A percentile compares a stretch with the other conserved stretches of the same genome.
Conservation (phyloP, 73 alveolate genomes). For the Effrenium voratum region DNA sequence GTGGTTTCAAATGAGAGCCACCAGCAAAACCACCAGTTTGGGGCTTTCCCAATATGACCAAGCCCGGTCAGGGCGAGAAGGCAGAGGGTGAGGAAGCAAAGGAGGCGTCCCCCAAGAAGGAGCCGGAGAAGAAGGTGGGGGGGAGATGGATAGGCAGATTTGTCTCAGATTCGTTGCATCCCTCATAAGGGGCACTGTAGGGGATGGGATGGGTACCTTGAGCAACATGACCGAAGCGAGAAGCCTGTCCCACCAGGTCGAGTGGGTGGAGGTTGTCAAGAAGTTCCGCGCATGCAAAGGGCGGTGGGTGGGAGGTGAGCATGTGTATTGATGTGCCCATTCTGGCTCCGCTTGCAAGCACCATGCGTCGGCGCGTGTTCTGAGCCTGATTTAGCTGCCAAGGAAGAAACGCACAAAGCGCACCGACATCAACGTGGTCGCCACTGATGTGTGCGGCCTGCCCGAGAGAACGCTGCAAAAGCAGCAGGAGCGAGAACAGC, state of each 20-base stretch:
- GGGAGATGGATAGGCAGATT: neutral
- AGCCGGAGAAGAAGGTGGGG: slow-evolving; percentile 67
- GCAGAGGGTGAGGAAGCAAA: slow-evolving; percentile 52
- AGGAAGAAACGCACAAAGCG: slow-evolving; percentile 94
- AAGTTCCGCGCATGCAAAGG: neutral
- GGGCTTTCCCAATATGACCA: too few species aligned
- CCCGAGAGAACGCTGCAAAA: slow-evolving; percentile 14
- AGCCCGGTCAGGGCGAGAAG: slow-evolving; percentile 18
- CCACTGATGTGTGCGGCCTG: slow-evolving; percentile 45
- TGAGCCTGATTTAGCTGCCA: neutral
- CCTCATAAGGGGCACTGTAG: too few species aligned
- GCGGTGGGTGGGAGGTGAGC: neutral
- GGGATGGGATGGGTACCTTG: neutral
- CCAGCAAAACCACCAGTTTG: too few species aligned
- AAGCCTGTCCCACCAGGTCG: too few species aligned
- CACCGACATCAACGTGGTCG: slow-evolving; percentile 61
- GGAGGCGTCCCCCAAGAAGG: slow-evolving; percentile 72
- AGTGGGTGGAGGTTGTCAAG: slow-evolving; percentile 82
- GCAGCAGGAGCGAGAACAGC: slow-evolving; percentile 75
- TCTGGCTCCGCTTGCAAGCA: too few species aligned
- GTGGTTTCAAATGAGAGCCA: too few species aligned
- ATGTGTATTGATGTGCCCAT: neutral
- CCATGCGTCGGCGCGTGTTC: neutral
- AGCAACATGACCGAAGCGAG: neutral
- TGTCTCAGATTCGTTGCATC: neutral